Conservation (phyloP, 2,329 filamentous ascomycete genomes). For the Dactylellina sp. region DNA sequence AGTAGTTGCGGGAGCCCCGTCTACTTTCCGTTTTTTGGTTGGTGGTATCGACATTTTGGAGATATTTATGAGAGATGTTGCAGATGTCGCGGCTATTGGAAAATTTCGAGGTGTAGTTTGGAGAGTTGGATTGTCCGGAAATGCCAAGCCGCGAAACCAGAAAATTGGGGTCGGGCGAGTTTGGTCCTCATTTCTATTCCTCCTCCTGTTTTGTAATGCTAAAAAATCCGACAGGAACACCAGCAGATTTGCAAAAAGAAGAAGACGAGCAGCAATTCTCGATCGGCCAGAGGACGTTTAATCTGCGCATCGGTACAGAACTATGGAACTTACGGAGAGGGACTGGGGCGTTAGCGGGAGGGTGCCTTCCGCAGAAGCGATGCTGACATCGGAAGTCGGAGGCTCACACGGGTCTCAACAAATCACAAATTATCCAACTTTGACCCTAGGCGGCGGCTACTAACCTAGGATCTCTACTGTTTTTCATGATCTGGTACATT, state of each 20-base stretch:
- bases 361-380: slow-evolving; percentile 28
- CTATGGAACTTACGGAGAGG: not conserved
- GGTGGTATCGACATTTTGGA: slow-evolving; percentile 49
- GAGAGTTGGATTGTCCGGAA: not conserved
- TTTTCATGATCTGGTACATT: not conserved
- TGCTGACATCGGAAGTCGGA: slow-evolving; percentile 46
- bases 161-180: not conserved
- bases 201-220: slow-evolving; percentile 4
- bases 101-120: slow-evolving; percentile 17
- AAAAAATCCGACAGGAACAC: not conserved
- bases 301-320: slow-evolving; percentile 1
- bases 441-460: not conserved
- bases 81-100: too few species aligned
- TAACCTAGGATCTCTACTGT: not conserved
- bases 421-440: not conserved
- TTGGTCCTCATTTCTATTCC: not conserved
- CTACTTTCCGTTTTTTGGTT: slow-evolving; percentile 51
- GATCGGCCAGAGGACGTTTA: not conserved
- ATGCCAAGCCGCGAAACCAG: slow-evolving; percentile 1
- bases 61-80: not conserved
- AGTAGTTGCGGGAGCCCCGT: slow-evolving; percentile 19
- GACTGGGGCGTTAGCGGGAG: slow-evolving; percentile 14
- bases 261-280: slow-evolving; percentile 7
- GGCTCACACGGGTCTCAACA: slow-evolving; percentile 27
- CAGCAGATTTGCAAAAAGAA: not conserved